Conservation (phyloP, 129 eudicot genomes). For the Deinandra increscens region DNA sequence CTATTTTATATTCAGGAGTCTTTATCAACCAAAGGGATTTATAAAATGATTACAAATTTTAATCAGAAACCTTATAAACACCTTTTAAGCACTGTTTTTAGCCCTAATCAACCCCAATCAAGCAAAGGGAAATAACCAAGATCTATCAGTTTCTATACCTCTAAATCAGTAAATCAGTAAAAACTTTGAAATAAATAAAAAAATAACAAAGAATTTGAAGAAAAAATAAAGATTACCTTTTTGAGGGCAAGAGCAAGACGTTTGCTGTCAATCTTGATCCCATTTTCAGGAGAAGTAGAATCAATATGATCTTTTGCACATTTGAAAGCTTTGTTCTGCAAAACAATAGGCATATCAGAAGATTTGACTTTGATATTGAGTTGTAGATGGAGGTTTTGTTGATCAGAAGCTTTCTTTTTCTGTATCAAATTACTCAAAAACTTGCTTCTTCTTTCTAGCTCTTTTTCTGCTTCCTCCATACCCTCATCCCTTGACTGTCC, state of each 20-base stretch:
- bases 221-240: conserved; percentile 56
- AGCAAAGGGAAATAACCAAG: conserved; percentile 9
- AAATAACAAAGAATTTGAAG: background rate
- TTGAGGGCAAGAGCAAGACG: conserved; percentile 85
- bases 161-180: background rate
- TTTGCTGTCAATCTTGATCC: conserved; percentile 63
- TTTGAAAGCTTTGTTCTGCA: conserved; percentile 71
- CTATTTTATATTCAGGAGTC: background rate
- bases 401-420: conserved; percentile 54
- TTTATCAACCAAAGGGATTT: background rate
- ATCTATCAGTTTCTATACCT: background rate
- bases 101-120: conserved; percentile 17
- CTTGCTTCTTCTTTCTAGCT: conserved; percentile 90
- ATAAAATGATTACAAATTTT: background rate
- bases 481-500: conserved; percentile 26
- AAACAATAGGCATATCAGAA: conserved; percentile 66
- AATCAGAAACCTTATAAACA: conserved; percentile 1
- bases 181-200: background rate
- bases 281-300: conserved; percentile 35
- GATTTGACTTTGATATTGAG: conserved; percentile 70
- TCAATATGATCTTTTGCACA: conserved; percentile 61
- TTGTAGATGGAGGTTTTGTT: conserved; percentile 45
- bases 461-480: conserved; percentile 71
- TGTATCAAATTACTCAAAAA: conserved; percentile 73
- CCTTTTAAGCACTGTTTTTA: background rate